Evolutionary conservation across 345 rosid species (phyloP), one percentile per base, ranked within the genome.

Genomic region (Adansonia digitata): DNA sequence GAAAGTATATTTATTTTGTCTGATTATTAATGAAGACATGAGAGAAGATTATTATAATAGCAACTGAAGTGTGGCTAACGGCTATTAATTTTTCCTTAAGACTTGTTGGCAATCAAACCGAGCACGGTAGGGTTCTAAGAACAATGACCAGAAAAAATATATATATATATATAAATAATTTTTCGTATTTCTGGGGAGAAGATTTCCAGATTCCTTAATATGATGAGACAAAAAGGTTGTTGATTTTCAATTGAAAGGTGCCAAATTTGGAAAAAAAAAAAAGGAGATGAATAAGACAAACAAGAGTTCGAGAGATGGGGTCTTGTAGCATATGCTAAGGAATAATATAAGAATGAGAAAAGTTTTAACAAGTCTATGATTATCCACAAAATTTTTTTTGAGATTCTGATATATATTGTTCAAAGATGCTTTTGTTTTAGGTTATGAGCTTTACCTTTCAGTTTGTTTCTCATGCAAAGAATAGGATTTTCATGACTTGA

Each of bases 381-480:
- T 87, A 87, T 89, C 87, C 85, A 79, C 74, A 78, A 77, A 27
- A 18, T 18, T 31, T 10, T 49, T 27, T 39, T 51, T 63, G 79
- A 67, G 84, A 66, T 40, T n/a, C 63, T n/a, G 22, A 79, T 79
- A 60, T 74, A 85, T 80, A 83, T 85, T 77, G 79, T 74, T 63
- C 53, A 73, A 79, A 79, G 86, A 84, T 86, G 92, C 91, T 85
- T 86, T 84, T 81, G 77, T 74, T 84, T 83, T 86, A 87, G 85
- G 53, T 77, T 77, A 85, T 77, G 71, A 74, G 77, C 74, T 82
- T 82, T 75, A 75, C 78, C 77, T n/a, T 79, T 81, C 77, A 77
- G 69, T 73, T 71, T 72, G 67, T 72, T n/a, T 74, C 75, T 72
- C 81, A 73, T 74, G 85, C 84, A 74, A 76, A 61, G 80, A 77